These are phyloP conservation scores for Diospyros lotus DNA, from an alignment of 148 eudicot genomes.

Conservation along the genomic window DNA sequence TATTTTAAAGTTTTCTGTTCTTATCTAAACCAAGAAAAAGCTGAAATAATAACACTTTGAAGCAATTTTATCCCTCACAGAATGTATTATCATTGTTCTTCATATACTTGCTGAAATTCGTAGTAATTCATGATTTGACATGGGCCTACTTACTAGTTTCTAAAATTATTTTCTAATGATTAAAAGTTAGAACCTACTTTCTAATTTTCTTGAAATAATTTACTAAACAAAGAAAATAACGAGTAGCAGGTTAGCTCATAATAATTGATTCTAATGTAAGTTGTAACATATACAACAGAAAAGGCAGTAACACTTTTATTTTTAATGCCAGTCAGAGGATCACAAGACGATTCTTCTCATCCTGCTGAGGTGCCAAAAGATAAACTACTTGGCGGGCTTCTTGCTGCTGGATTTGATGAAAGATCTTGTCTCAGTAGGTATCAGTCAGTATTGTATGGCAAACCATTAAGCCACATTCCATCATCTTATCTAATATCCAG, in stretches of 20 bases:
- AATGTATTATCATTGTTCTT: neutral
- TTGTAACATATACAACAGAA: too few species aligned
- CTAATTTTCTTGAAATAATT: neutral
- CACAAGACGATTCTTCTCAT: slow-evolving; percentile 20
- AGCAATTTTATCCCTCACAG: too few species aligned
- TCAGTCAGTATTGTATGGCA: slow-evolving; percentile 50
- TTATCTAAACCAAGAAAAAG: too few species aligned
- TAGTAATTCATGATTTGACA: neutral
- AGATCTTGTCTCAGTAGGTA: slow-evolving; percentile 74
- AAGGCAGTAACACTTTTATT: neutral
- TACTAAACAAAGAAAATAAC: neutral
- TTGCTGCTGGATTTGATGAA: slow-evolving; percentile 49
- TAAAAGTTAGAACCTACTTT: neutral
- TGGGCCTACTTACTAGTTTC: neutral
- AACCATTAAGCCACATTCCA: slow-evolving; percentile 47
- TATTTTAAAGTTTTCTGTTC: too few species aligned
- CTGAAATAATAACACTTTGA: too few species aligned
- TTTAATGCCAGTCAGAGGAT: slow-evolving; percentile 11
- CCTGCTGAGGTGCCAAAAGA: slow-evolving; percentile 19
- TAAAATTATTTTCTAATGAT: neutral
- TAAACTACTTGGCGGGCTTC: slow-evolving; percentile 62
- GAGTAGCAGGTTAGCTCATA: neutral
- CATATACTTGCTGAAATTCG: neutral
- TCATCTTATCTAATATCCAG: slow-evolving; percentile 70
- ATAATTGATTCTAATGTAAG: too few species aligned